Base-by-base conservation (phyloP, 139 green algal genomes). In the Eudorina sp. region DNA sequence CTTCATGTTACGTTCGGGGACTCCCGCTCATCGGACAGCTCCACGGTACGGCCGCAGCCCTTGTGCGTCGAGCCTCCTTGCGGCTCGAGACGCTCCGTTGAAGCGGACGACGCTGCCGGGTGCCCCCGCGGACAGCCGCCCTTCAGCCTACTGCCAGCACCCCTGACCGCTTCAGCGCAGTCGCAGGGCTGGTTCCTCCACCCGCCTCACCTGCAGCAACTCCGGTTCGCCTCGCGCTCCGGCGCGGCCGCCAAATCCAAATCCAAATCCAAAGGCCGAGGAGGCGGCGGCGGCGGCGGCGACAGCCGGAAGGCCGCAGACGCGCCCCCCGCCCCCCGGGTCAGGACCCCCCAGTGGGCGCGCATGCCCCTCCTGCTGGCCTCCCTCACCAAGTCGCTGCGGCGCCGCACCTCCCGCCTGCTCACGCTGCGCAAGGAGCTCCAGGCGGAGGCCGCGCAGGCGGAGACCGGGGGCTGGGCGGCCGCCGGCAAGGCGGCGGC, bases 171-270 rank as follows among this genome's bases (percentile, higher is more conserved):
- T 13, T 9, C 48, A 13, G 48, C 48, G 48, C 11, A 9, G 11
- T 13, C 13, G 31, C 62, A 34, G 62, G 31, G 38, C 46, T 76
- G 31, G 9, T 48, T 76, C 31, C n/a, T 3, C 48, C 31, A 76
- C 36, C 19, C 9, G 34, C 19, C 1, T 16, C 41, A 38, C 70
- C 70, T 38, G 7, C 70, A 53, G 23, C 73, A 81, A 43, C 3
- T 27, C 2, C 73, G 73, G 19, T 23, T 1, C 4, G 73, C 73
- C 4, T 62, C 73, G 3, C 64, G 45, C 25, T 81, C 73, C 16
- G n/a, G n/a, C n/a, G n/a, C 62, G 62, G 62, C 62, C 43, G 27
- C 73, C 43, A 81, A 81, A 25, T 29, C 73, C 45, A 81, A 81
- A 25, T 25, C 73, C 43, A 81, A 81, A 25, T 29, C 73, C 45